Percentiles rank a stretch among this genome's conserved stretches.
phyloP scores from a whole-genome alignment of 495 filamentous ascomycete species.

The Melanomma pulvis-pyrius region DNA sequence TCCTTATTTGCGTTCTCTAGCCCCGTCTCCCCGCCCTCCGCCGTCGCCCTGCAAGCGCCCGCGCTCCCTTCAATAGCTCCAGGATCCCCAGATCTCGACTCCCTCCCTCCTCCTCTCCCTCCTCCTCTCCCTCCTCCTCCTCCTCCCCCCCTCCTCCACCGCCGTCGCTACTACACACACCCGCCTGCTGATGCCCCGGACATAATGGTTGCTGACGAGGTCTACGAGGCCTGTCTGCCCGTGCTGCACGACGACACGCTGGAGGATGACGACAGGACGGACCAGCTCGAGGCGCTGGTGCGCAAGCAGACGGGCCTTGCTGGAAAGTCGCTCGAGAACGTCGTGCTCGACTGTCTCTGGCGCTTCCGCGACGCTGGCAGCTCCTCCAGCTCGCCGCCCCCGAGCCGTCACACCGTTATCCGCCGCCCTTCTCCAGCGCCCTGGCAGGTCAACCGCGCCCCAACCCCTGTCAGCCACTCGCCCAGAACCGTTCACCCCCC shows the following conservation, averaged over 20 bases:
- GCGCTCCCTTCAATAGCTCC: conserved; percentile 2
- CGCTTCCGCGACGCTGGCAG: conserved; percentile 76
- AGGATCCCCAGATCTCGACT: not conserved
- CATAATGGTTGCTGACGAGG: conserved; percentile 89
- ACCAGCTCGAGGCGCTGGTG: conserved; percentile 85
- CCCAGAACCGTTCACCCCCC: conserved; percentile 71
- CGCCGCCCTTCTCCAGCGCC: conserved; percentile 89
- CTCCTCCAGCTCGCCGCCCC: conserved; percentile 77
- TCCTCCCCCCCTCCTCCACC: not conserved
- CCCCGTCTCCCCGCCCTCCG: not conserved
- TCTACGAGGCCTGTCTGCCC: conserved; percentile 87
- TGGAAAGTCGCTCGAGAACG: conserved; percentile 83
- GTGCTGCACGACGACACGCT: conserved; percentile 79
- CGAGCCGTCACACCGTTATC: conserved; percentile 82
- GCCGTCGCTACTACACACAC: not conserved
- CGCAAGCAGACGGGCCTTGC: conserved; percentile 74
- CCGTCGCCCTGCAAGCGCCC: not conserved
- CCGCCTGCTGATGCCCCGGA: not conserved
- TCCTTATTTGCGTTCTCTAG: not conserved
- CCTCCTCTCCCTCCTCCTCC: not conserved
- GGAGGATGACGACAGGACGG: conserved; percentile 94
- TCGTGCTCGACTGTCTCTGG: conserved; percentile 90
- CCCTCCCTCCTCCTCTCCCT: not conserved
- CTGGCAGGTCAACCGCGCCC: conserved; percentile 79
- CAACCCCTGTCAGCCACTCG: conserved; percentile 77